Percentiles rank a stretch among this genome's conserved stretches.
Conservation (phyloP, 352 stramenopile species). For the Phytopythium chamaehyphon region DNA sequence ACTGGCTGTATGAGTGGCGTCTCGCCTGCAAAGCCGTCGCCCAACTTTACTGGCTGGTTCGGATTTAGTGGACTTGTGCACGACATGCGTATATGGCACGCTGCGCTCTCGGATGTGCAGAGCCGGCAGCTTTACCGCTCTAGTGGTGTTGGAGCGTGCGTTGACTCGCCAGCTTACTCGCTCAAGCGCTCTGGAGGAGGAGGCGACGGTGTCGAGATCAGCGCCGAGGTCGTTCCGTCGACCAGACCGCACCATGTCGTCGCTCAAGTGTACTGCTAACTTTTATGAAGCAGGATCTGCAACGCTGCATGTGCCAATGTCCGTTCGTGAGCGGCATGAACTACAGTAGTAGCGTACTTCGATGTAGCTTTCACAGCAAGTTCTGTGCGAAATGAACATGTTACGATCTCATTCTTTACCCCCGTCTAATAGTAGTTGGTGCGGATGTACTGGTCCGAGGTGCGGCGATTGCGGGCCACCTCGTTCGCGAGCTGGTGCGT, state of each 20-base stretch:
- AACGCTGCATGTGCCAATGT: too few relatives aligned
- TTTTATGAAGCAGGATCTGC: neutral
- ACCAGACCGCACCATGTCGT: constrained; percentile 59
- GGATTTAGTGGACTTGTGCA: constrained; percentile 63
- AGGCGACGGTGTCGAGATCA: constrained; percentile 6
- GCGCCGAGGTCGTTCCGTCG: constrained; percentile 39
- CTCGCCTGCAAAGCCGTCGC: constrained; percentile 38
- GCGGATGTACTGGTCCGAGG: constrained; percentile 84
- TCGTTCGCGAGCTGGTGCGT: constrained; percentile 80
- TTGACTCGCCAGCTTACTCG: constrained; percentile 51
- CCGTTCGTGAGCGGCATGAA: neutral
- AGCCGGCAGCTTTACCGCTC: constrained; percentile 57
- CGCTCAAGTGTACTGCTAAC: constrained; percentile 51
- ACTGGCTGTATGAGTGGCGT: constrained; percentile 61
- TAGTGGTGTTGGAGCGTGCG: constrained; percentile 33
- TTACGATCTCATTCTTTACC: constrained; percentile 3
- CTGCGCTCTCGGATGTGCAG: constrained; percentile 38
- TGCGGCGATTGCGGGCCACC: constrained; percentile 75
- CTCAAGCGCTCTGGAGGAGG: constrained; percentile 33
- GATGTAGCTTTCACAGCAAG: neutral
- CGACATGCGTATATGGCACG: constrained; percentile 52
- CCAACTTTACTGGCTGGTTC: constrained; percentile 67
- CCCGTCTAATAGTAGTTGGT: constrained; percentile 16
- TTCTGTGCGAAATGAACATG: neutral
- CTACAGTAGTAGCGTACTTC: constrained; percentile 4